A percentile compares a stretch with the other conserved stretches of the same genome.
These are phyloP conservation scores for Knoxdaviesia capensis DNA, from an alignment of 2,329 filamentous ascomycete species.

Conservation along the genomic window DNA sequence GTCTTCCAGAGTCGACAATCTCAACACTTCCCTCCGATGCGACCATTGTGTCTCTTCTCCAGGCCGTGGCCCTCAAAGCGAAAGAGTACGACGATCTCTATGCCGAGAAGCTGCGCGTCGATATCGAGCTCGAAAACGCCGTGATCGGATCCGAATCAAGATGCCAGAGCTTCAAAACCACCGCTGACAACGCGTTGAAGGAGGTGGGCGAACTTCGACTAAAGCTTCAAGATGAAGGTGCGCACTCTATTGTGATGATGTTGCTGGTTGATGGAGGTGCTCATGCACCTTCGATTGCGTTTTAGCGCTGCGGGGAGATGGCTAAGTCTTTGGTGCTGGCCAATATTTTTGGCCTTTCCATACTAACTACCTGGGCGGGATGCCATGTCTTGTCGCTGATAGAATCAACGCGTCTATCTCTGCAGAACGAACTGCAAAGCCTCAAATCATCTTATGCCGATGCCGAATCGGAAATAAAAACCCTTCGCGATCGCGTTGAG, in stretches of 20 bases:
- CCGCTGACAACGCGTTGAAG: slow-evolving; percentile 63
- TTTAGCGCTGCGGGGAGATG: too few relatives aligned
- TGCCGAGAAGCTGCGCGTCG: slow-evolving; percentile 70
- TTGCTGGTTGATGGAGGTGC: too few relatives aligned
- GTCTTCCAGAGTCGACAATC: slow-evolving; percentile 44
- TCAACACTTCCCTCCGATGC: slow-evolving; percentile 42
- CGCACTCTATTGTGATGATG: slow-evolving; percentile 6
- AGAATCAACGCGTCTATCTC: slow-evolving; percentile 57
- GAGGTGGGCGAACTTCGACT: slow-evolving; percentile 66
- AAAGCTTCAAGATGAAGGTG: slow-evolving; percentile 71
- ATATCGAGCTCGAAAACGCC: slow-evolving; percentile 85
- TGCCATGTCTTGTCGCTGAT: not conserved
- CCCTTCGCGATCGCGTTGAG: slow-evolving; percentile 62
- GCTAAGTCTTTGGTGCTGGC: too few relatives aligned
- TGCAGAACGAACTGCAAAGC: slow-evolving; percentile 66
- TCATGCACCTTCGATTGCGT: too few relatives aligned
- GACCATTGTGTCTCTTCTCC: slow-evolving; percentile 57
- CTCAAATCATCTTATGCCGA: slow-evolving; percentile 57
- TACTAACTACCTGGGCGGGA: not conserved
- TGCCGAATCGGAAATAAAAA: slow-evolving; percentile 54
- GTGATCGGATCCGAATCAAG: slow-evolving; percentile 69
- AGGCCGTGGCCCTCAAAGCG: slow-evolving; percentile 57
- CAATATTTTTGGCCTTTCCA: not conserved
- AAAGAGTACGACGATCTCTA: slow-evolving; percentile 66
- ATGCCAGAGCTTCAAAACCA: slow-evolving; percentile 61